These are phyloP conservation scores for Beauveria sp. DNA, from an alignment of 2,329 filamentous ascomycete species.

Conservation along the genomic window DNA sequence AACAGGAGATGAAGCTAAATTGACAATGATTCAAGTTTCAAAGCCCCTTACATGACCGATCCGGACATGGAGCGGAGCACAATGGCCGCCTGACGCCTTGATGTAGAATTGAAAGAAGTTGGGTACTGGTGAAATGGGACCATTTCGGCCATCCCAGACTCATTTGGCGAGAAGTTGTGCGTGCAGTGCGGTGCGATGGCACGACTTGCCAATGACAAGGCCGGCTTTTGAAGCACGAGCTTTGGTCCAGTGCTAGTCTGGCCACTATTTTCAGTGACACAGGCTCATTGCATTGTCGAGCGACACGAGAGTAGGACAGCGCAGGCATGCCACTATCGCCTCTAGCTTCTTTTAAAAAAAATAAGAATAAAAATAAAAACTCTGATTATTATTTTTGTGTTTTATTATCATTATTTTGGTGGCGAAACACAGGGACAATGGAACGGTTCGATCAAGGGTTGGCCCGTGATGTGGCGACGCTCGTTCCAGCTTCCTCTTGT, in stretches of 20 bases:
- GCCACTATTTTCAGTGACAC: background rate
- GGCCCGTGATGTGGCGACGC: slow-evolving; percentile 1
- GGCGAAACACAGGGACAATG: background rate
- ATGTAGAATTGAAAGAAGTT: too few relatives aligned
- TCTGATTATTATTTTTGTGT: background rate
- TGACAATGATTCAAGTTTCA: background rate
- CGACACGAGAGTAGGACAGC: background rate
- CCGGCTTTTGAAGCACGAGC: background rate
- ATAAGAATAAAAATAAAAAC: too few relatives aligned
- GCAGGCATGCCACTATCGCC: background rate
- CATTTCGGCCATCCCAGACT: background rate
- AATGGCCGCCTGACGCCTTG: too few relatives aligned
- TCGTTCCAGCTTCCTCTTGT: background rate
- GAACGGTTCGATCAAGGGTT: slow-evolving; percentile 4
- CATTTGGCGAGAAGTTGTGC: background rate
- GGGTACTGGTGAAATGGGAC: background rate
- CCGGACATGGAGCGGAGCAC: too few relatives aligned
- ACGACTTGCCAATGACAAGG: background rate
- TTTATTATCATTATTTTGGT: background rate
- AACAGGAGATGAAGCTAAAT: background rate
- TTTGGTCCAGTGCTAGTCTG: background rate
- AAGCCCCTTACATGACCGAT: background rate
- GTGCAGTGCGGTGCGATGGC: background rate
- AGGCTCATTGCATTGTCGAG: background rate
- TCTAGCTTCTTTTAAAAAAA: background rate